Evolutionary conservation across 169 alveolate species (phyloP).

Genomic region (Cyclospora cayetanensis): DNA sequence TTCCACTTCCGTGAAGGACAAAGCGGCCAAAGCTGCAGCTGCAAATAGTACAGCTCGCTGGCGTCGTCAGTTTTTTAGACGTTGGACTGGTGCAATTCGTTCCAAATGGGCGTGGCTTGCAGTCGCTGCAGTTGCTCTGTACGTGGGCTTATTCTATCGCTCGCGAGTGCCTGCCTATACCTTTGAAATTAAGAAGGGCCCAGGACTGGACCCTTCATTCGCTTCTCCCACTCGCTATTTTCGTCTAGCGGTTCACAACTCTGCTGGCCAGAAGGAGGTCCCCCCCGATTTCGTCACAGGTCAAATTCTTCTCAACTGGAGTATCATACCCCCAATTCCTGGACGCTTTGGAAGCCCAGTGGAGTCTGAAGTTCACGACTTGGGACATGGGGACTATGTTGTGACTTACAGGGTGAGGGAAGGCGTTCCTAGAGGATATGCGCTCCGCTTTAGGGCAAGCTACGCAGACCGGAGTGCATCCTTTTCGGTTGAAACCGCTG

Average conservation of each 20-base stretch:
- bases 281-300: neutral
- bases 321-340: neutral
- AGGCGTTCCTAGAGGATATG: slow-evolving; percentile 52
- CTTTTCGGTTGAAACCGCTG: slow-evolving; percentile 11
- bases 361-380: slow-evolving; percentile 1
- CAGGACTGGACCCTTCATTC: slow-evolving; percentile 13
- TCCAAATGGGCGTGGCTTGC: neutral
- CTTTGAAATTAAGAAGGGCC: slow-evolving; percentile 30
- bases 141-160: slow-evolving; percentile 50
- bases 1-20: neutral
- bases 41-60: slow-evolving; percentile 45
- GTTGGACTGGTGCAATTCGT: neutral
- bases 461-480: neutral
- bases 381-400: slow-evolving; percentile 29
- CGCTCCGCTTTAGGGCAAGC: slow-evolving; percentile 46
- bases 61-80: slow-evolving; percentile 15
- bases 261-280: slow-evolving; percentile 10
- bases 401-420: slow-evolving; percentile 28
- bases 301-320: slow-evolving; percentile 16
- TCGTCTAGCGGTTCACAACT: slow-evolving; percentile 25
- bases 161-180: neutral
- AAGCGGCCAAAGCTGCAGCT: slow-evolving; percentile 41
- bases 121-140: slow-evolving; percentile 22
- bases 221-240: slow-evolving; percentile 59
- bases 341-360: neutral